Conservation (phyloP, 768 basidiomycete species). For the Rhizopogon sp. region DNA sequence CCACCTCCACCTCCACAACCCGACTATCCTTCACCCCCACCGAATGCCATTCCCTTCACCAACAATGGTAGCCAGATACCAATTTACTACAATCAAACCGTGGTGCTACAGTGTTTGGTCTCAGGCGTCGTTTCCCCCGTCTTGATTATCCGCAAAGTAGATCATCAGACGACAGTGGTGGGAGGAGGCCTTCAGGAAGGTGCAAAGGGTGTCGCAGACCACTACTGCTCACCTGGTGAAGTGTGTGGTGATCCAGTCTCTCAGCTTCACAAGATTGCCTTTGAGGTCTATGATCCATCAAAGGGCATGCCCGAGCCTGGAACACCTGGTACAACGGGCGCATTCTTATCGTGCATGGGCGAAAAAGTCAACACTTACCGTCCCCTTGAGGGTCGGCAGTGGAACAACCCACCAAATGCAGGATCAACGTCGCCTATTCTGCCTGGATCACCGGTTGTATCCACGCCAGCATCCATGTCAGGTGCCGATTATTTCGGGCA, state of each 20-base stretch:
- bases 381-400: slow-evolving; percentile 76
- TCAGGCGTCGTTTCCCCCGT: slow-evolving; percentile 93
- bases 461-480: slow-evolving; percentile 51
- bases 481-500: slow-evolving; percentile 64
- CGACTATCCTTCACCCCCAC: slow-evolving; percentile 89
- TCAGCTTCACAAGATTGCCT: slow-evolving; percentile 93
- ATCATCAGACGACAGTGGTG: slow-evolving; percentile 83
- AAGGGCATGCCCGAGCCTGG: slow-evolving; percentile 71
- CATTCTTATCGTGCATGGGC: slow-evolving; percentile 88
- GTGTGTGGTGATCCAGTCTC: slow-evolving; percentile 92
- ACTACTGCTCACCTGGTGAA: slow-evolving; percentile 79
- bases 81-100: slow-evolving; percentile 95
- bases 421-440: slow-evolving; percentile 53
- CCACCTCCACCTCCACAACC: slow-evolving; percentile 80
- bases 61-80: slow-evolving; percentile 83
- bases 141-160: slow-evolving; percentile 91
- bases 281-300: slow-evolving; percentile 77
- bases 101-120: slow-evolving; percentile 89
- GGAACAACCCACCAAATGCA: slow-evolving; percentile 48
- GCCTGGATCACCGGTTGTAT: slow-evolving; percentile 66
- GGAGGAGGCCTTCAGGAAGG: slow-evolving; percentile 90
- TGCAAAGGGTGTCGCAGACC: slow-evolving; percentile 78
- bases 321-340: slow-evolving; percentile 71
- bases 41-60: slow-evolving; percentile 83
- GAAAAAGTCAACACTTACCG: slow-evolving; percentile 92